phyloP scores from a whole-genome alignment of 257 asterid genomes.

The Fraxinus pennsylvanica region DNA sequence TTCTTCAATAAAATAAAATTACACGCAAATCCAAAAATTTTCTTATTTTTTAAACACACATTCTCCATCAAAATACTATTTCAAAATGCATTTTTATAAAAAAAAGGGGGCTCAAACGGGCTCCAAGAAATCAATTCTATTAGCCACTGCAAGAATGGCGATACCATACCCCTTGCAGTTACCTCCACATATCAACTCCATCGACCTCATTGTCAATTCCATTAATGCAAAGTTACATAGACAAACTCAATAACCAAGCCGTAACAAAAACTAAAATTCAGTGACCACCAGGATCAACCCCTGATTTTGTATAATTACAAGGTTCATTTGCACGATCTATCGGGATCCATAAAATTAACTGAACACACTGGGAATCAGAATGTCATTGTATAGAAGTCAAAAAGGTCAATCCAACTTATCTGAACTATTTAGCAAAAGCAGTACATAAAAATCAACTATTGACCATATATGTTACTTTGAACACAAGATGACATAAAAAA shows the following conservation, averaged over 20 bases:
- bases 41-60: too few relatives aligned
- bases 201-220: background rate
- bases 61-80: too few relatives aligned
- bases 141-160: background rate
- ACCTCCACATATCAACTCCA: background rate
- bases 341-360: conserved; percentile 4
- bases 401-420: conserved; percentile 7
- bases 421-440: background rate
- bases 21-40: too few relatives aligned
- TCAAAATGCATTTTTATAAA: too few relatives aligned
- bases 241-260: background rate
- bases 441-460: background rate
- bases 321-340: background rate
- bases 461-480: background rate
- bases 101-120: too few relatives aligned
- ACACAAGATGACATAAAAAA: background rate
- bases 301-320: background rate
- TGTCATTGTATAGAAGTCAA: background rate
- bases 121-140: background rate
- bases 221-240: background rate
- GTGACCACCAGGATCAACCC: background rate
- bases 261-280: background rate
- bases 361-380: background rate
- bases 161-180: too few relatives aligned
- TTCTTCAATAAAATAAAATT: too few relatives aligned